Percentiles rank a stretch among this genome's conserved stretches.
These are phyloP conservation scores for Fusarium agapanthi DNA, from an alignment of 2,329 filamentous ascomycete species.

Conservation along the genomic window DNA sequence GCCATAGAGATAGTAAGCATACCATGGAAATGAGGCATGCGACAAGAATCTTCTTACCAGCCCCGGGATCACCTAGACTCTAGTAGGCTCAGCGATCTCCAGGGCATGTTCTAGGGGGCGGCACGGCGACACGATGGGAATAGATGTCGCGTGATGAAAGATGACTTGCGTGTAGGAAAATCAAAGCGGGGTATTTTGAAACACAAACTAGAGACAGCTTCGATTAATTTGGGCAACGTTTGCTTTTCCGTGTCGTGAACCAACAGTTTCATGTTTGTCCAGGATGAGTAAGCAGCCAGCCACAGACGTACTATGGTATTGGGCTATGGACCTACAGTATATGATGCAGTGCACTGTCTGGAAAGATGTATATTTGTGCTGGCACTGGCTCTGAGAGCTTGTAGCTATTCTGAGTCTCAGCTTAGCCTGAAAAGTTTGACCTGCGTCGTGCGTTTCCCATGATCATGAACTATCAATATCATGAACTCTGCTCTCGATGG, in stretches of 20 bases:
- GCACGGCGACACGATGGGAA: not conserved
- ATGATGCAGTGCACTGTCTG: not conserved
- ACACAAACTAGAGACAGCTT: not conserved
- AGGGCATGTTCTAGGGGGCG: not conserved
- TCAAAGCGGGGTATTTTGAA: not conserved
- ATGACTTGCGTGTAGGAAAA: not conserved
- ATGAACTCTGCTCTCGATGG: not conserved
- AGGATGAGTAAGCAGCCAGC: not conserved
- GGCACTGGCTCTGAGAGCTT: not conserved
- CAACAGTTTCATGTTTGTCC: not conserved
- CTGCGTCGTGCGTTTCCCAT: not conserved
- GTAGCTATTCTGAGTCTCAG: not conserved
- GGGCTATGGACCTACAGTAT: not conserved
- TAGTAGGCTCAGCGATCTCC: not conserved
- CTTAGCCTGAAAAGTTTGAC: not conserved
- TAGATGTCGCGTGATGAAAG: not conserved
- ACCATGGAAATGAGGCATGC: not conserved
- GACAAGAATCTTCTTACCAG: not conserved
- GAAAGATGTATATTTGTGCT: accelerated
- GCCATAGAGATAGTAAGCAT: not conserved
- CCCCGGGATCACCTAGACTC: not conserved
- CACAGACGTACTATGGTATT: not conserved
- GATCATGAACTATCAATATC: not conserved
- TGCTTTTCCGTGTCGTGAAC: not conserved
- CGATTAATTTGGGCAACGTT: not conserved